phyloP scores from a whole-genome alignment of 257 asterid species.

The Salvia rosmarinus region DNA sequence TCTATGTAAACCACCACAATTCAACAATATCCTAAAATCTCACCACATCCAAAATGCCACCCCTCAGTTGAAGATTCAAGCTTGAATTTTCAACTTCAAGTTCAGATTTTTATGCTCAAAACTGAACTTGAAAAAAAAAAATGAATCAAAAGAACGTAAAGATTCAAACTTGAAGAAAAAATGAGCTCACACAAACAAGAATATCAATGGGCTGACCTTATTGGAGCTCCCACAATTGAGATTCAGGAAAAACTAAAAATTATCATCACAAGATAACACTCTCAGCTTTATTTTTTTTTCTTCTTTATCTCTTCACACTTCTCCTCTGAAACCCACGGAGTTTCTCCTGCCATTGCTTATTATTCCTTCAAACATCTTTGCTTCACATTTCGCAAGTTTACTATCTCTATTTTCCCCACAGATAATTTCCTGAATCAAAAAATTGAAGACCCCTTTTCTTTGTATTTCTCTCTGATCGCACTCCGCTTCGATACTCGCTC shows the following conservation, averaged over 20 bases:
- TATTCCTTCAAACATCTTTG: constrained; percentile 42
- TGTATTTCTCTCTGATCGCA: constrained; percentile 71
- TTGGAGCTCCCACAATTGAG: constrained; percentile 52
- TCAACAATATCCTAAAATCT: constrained; percentile 31
- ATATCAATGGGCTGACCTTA: constrained; percentile 55
- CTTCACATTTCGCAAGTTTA: constrained; percentile 53
- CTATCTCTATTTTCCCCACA: constrained; percentile 27
- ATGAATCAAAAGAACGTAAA: constrained; percentile 42
- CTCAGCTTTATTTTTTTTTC: constrained; percentile 39
- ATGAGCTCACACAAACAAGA: constrained; percentile 36
- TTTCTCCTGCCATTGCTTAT: constrained; percentile 58
- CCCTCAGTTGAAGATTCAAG: constrained; percentile 45
- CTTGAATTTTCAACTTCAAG: constrained; percentile 62
- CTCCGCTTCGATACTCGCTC: constrained; percentile 47
- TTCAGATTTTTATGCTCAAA: constrained; percentile 46
- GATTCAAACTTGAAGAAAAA: constrained; percentile 53
- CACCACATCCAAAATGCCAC: constrained; percentile 46
- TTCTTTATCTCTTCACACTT: constrained; percentile 45
- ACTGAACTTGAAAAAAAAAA: constrained; percentile 36
- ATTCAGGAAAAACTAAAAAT: constrained; percentile 37
- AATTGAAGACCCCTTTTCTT: constrained; percentile 59
- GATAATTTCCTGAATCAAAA: constrained; percentile 45
- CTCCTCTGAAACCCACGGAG: constrained; percentile 55
- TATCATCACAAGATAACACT: constrained; percentile 28
- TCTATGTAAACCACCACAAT: constrained; percentile 53